Evolutionary conservation across 2,329 filamentous ascomycete genomes (phyloP).

Genomic region (Pleomassaria siparia): DNA sequence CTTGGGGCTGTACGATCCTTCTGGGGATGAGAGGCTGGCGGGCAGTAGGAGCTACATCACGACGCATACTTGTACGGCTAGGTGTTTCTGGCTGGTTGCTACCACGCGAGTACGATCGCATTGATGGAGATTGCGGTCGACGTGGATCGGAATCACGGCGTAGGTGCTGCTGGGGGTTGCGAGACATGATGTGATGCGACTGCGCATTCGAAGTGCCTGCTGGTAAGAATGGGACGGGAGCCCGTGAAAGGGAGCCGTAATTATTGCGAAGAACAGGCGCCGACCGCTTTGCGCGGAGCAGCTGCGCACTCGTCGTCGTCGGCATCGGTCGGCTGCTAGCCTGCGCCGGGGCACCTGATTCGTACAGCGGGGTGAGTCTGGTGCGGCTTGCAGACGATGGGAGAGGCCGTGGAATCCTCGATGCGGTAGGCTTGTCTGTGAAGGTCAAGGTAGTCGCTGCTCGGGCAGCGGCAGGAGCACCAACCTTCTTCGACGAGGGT

Average conservation of each 20-base stretch:
- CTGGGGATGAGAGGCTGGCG: slow-evolving; percentile 59
- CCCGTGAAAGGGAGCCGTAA: slow-evolving; percentile 60
- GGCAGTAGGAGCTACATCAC: slow-evolving; percentile 52
- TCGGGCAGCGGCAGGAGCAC: slow-evolving; percentile 68
- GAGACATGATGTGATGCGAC: slow-evolving; percentile 76
- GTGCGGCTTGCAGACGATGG: slow-evolving; percentile 51
- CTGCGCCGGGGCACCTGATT: slow-evolving; percentile 73
- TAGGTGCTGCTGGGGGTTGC: slow-evolving; percentile 69
- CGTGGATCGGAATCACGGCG: slow-evolving; percentile 78
- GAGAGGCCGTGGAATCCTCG: slow-evolving; percentile 78
- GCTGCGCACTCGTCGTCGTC: slow-evolving; percentile 56
- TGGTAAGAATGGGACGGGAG: slow-evolving; percentile 74
- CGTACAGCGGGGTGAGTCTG: slow-evolving; percentile 88
- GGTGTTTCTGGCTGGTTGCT: slow-evolving; percentile 53
- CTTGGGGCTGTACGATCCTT: slow-evolving; percentile 47
- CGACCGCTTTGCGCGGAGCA: slow-evolving; percentile 62
- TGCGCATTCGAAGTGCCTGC: slow-evolving; percentile 72
- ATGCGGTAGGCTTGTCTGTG: slow-evolving; percentile 70
- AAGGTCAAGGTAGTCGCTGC: slow-evolving; percentile 87
- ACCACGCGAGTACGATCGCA: slow-evolving; percentile 50
- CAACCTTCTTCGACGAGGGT: slow-evolving; percentile 51
- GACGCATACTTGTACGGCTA: slow-evolving; percentile 46
- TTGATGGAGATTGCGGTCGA: slow-evolving; percentile 49
- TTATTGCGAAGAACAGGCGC: slow-evolving; percentile 58
- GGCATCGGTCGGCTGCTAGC: slow-evolving; percentile 56